Evolutionary conservation across 2,329 filamentous ascomycete species (phyloP).

Genomic region (Beauveria bassiana): DNA sequence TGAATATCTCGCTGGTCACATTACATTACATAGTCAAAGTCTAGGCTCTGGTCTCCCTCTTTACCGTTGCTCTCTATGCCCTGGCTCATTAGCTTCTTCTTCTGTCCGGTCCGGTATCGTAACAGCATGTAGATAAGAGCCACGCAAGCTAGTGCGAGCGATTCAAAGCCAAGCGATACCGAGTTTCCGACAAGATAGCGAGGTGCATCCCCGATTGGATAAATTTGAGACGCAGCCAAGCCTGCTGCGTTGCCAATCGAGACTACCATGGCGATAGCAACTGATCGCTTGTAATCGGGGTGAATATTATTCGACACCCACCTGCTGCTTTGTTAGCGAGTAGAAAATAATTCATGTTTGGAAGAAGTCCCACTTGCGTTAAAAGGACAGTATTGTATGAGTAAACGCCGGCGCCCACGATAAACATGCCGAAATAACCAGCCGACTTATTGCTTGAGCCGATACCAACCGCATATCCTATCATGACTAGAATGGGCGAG

Average conservation of each 20-base stretch:
- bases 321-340: constrained; percentile 12
- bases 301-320: constrained; percentile 27
- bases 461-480: constrained; percentile 26
- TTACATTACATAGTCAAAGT: constrained; percentile 11
- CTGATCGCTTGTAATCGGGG: constrained; percentile 25
- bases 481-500: constrained; percentile 21
- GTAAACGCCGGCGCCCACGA: constrained; percentile 16
- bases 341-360: background rate
- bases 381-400: constrained; percentile 14
- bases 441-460: constrained; percentile 20
- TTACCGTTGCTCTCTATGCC: constrained; percentile 6
- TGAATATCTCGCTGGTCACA: background rate
- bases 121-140: constrained; percentile 3
- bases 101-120: constrained; percentile 4
- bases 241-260: constrained; percentile 24
- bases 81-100: constrained; percentile 2
- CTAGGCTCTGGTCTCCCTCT: constrained; percentile 8
- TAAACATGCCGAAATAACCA: constrained; percentile 27
- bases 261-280: constrained; percentile 23
- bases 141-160: background rate
- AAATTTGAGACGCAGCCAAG: constrained; percentile 25
- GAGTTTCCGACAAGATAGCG: constrained; percentile 18
- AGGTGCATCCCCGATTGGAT: constrained; percentile 23
- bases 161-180: constrained; percentile 3
- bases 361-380: constrained; percentile 12